Conservation (phyloP, 2,329 filamentous ascomycete species). For the Colletotrichum navitas region DNA sequence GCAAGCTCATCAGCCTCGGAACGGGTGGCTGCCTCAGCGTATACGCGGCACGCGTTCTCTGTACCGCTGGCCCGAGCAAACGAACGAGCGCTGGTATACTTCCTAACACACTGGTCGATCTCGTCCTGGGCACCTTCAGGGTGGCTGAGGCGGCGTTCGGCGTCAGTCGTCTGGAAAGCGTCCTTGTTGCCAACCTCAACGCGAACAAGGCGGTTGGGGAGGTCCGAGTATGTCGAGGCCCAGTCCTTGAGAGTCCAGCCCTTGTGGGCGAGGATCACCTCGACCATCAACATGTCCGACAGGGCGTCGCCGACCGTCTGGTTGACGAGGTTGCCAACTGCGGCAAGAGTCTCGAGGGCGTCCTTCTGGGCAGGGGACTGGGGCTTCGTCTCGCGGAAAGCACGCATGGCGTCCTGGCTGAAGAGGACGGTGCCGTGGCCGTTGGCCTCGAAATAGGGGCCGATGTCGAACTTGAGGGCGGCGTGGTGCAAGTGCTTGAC, state of each 20-base stretch:
- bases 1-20: constrained; percentile 93
- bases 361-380: constrained; percentile 93
- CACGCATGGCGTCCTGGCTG: constrained; percentile 83
- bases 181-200: constrained; percentile 91
- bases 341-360: constrained; percentile 85
- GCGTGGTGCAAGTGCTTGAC: constrained; percentile 98
- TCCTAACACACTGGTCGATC: constrained; percentile 89
- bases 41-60: constrained; percentile 95
- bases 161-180: constrained; percentile 91
- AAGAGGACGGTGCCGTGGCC: constrained; percentile 98
- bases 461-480: constrained; percentile 93
- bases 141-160: constrained; percentile 86
- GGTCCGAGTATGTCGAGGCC: constrained; percentile 91
- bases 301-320: constrained; percentile 97
- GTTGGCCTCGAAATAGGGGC: constrained; percentile 99
- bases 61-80: constrained; percentile 96
- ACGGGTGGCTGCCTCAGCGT: constrained; percentile 91
- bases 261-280: constrained; percentile 96
- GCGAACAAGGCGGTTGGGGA: constrained; percentile 94
- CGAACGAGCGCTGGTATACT: constrained; percentile 89
- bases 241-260: constrained; percentile 90
- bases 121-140: constrained; percentile 84
- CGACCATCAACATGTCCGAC: constrained; percentile 95
- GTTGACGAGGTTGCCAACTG: constrained; percentile 93
- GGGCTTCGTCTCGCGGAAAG: constrained; percentile 83